A percentile compares a stretch with the other conserved stretches of the same genome.
These are phyloP conservation scores for Nicotiana tabacum DNA, from an alignment of 257 asterid species.

Conservation along the genomic window DNA sequence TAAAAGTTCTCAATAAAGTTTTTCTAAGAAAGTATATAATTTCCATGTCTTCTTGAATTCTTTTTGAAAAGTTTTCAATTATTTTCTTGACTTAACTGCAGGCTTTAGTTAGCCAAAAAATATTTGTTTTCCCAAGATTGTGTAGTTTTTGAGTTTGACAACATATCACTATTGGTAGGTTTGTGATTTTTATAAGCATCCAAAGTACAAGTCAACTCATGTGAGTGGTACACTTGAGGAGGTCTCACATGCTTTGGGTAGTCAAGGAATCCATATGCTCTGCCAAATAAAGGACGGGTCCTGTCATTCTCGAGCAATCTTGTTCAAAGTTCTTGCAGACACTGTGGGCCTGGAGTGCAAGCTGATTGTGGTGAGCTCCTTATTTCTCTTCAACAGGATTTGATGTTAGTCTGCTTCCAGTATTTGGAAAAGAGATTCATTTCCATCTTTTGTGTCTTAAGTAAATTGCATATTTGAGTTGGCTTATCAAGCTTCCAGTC, in stretches of 20 bases:
- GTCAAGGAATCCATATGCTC: slow-evolving; percentile 76
- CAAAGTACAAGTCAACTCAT: slow-evolving; percentile 49
- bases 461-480: slow-evolving; percentile 12
- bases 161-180: slow-evolving; percentile 38
- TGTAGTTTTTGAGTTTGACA: not conserved
- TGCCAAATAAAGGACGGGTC: slow-evolving; percentile 80
- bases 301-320: slow-evolving; percentile 78
- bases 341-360: slow-evolving; percentile 66
- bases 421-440: not conserved
- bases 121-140: not conserved
- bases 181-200: slow-evolving; percentile 64
- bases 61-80: not conserved
- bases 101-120: not conserved
- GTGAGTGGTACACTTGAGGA: slow-evolving; percentile 76
- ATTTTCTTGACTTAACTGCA: not conserved
- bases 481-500: not conserved
- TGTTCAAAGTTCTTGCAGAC: slow-evolving; percentile 92
- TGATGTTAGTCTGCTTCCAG: slow-evolving; percentile 5
- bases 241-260: slow-evolving; percentile 61
- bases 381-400: slow-evolving; percentile 14
- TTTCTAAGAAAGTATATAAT: not conserved
- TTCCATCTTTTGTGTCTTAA: slow-evolving; percentile 7
- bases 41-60: not conserved
- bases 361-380: slow-evolving; percentile 78
- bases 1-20: not conserved